Evolutionary conservation across 1,139 yeast genomes (phyloP).

Genomic region (Candida gigantensis): DNA sequence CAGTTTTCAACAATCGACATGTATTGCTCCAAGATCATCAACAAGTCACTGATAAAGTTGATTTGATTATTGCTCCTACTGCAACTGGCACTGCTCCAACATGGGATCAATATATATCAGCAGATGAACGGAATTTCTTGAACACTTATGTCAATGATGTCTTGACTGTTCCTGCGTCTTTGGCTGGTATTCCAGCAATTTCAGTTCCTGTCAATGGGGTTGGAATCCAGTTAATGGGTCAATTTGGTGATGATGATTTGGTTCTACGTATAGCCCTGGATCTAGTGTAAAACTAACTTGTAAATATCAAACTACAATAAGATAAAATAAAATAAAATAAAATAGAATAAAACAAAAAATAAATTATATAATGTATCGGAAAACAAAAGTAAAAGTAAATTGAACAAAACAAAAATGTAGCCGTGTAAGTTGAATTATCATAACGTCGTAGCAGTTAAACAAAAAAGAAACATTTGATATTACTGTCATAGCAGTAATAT

Average conservation of each 20-base stretch:
- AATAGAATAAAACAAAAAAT: not conserved
- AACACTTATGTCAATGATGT: slow-evolving; percentile 78
- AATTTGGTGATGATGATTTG: slow-evolving; percentile 74
- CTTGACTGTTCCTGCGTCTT: slow-evolving; percentile 84
- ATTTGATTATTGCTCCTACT: slow-evolving; percentile 74
- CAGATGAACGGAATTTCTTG: slow-evolving; percentile 47
- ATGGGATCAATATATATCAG: slow-evolving; percentile 38
- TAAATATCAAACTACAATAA: slow-evolving; percentile 4
- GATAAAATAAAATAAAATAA: slow-evolving; percentile 1
- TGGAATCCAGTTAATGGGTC: slow-evolving; percentile 80
- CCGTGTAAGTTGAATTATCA: slow-evolving; percentile 34
- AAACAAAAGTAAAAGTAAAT: too few relatives aligned
- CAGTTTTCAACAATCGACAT: slow-evolving; percentile 57
- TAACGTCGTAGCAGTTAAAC: slow-evolving; percentile 32
- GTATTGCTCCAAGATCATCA: slow-evolving; percentile 28
- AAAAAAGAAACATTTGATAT: too few relatives aligned
- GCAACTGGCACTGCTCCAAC: slow-evolving; percentile 61
- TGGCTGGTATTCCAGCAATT: slow-evolving; percentile 89
- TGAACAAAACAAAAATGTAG: too few relatives aligned
- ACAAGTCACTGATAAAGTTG: slow-evolving; percentile 45
- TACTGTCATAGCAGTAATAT: too few relatives aligned
- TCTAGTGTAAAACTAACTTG: slow-evolving; percentile 9
- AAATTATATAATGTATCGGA: not conserved
- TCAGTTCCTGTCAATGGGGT: slow-evolving; percentile 62
- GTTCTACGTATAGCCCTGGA: slow-evolving; percentile 46